Evolutionary conservation across 306 rosid species (phyloP), one percentile per base, ranked within the genome.

Genomic region (Albizia julibrissin): DNA sequence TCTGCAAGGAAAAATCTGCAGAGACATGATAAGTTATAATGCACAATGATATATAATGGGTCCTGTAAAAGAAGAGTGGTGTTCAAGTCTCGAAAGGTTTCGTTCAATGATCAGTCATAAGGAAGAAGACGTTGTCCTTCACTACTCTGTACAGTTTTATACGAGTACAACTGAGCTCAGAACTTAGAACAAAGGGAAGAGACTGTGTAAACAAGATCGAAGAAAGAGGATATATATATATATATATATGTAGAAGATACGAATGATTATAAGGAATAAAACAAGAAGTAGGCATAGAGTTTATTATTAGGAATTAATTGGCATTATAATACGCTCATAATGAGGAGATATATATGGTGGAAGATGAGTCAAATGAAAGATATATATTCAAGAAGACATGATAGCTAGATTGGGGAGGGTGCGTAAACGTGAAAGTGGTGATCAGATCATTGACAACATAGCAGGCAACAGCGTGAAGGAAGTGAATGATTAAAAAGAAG

Each of bases 401-500:
- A 68, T 34, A 8, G 46, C 37, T 33, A 15, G 6, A 67, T 67
- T 19, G 27, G 31, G 66, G 39, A 31, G 18, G 18, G 78, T 61
- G 65, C 67, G 13, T 74, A 18, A 59, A 59, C 31, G 27, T 8
- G 75, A 76, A 61, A 39, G 27, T 59, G 70, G 13, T 37, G 78
- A 62, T 21, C 18, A 62, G 65, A 85, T 40, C 9, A 78, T n/a
- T 58, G 65, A 58, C 31, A 58, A 5, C 65, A 71, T 10, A 65
- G 13, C 1, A 49, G 47, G 10, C 5, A 31, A 77, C 33, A 44
- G 86, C 89, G 80, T 85, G 87, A 81, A 80, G 70, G 81, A 69
- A 75, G 70, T 67, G 81, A 86, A 90, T 76, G 84, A 84, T 84
- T 78, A 81, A 85, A 67, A 76, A 33, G 44, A 42, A 59, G 42